Evolutionary conservation across 1,284 basidiomycete genomes (phyloP).

Genomic region (Microbotryum lychnidis-dioicae): DNA sequence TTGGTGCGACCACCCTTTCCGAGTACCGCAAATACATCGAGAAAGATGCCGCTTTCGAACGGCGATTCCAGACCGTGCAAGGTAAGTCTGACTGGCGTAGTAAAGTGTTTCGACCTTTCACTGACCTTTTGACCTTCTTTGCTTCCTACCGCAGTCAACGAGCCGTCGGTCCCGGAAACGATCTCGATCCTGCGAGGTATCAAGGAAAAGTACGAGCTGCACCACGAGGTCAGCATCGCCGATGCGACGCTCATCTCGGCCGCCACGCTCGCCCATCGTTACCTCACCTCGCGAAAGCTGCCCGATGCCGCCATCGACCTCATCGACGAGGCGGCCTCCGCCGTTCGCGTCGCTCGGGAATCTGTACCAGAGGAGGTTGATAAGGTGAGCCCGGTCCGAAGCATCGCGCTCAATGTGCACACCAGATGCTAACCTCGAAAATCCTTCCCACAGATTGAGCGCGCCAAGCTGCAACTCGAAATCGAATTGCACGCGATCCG

Average conservation of each 20-base stretch:
- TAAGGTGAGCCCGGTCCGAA: slow-evolving; percentile 8
- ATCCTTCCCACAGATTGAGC: slow-evolving; percentile 57
- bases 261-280: slow-evolving; percentile 87
- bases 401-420: too few species aligned
- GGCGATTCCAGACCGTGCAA: slow-evolving; percentile 56
- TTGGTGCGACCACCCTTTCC: slow-evolving; percentile 80
- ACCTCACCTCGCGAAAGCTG: slow-evolving; percentile 49
- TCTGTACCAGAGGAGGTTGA: slow-evolving; percentile 93
- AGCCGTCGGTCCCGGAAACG: slow-evolving; percentile 81
- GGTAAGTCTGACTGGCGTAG: not conserved
- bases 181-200: slow-evolving; percentile 89
- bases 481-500: slow-evolving; percentile 89
- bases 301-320: slow-evolving; percentile 89
- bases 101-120: not conserved
- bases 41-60: slow-evolving; percentile 86
- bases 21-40: slow-evolving; percentile 96
- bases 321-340: slow-evolving; percentile 84
- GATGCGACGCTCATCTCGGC: slow-evolving; percentile 86
- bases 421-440: too few species aligned
- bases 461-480: slow-evolving; percentile 83
- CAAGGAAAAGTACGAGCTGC: slow-evolving; percentile 65
- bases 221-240: slow-evolving; percentile 83
- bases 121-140: not conserved
- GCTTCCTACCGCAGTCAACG: slow-evolving; percentile 90
- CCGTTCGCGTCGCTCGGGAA: slow-evolving; percentile 83